phyloP scores from a whole-genome alignment of 805 yeast genomes.

The Lachancea meyersii region DNA sequence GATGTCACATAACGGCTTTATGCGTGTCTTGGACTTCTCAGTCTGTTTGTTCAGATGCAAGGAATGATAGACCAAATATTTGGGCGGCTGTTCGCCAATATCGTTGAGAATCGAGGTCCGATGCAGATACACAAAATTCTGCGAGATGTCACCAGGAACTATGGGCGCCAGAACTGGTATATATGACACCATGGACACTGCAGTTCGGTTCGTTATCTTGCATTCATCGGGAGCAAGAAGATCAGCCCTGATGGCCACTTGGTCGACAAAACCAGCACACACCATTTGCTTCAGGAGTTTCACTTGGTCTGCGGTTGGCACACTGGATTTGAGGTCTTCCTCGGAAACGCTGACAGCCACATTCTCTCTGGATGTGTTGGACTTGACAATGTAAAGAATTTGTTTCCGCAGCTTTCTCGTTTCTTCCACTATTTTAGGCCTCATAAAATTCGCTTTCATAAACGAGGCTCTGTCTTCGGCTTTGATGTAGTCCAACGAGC shows the following conservation, averaged over 20 bases:
- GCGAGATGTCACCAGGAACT: slow-evolving; percentile 37
- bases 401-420: slow-evolving; percentile 76
- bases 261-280: slow-evolving; percentile 89
- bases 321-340: slow-evolving; percentile 47
- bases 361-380: slow-evolving; percentile 53
- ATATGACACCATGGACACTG: slow-evolving; percentile 59
- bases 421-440: slow-evolving; percentile 81
- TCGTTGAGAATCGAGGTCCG: slow-evolving; percentile 61
- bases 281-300: slow-evolving; percentile 84
- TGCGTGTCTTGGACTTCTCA: slow-evolving; percentile 46
- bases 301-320: slow-evolving; percentile 65
- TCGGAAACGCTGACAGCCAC: slow-evolving; percentile 44
- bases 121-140: slow-evolving; percentile 65
- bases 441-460: slow-evolving; percentile 54
- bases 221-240: slow-evolving; percentile 54
- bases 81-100: slow-evolving; percentile 67
- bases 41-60: slow-evolving; percentile 51
- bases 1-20: slow-evolving; percentile 73
- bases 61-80: slow-evolving; percentile 66
- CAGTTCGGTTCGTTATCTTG: slow-evolving; percentile 50
- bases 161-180: slow-evolving; percentile 43
- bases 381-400: slow-evolving; percentile 64
- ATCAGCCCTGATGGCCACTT: slow-evolving; percentile 81
- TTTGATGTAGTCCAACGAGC: slow-evolving; percentile 79
- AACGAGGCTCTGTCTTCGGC: slow-evolving; percentile 41